Percentiles rank a stretch among this genome's conserved stretches.
These are phyloP conservation scores for Kazachstania taianensis DNA, from an alignment of 805 yeast species.

Conservation along the genomic window DNA sequence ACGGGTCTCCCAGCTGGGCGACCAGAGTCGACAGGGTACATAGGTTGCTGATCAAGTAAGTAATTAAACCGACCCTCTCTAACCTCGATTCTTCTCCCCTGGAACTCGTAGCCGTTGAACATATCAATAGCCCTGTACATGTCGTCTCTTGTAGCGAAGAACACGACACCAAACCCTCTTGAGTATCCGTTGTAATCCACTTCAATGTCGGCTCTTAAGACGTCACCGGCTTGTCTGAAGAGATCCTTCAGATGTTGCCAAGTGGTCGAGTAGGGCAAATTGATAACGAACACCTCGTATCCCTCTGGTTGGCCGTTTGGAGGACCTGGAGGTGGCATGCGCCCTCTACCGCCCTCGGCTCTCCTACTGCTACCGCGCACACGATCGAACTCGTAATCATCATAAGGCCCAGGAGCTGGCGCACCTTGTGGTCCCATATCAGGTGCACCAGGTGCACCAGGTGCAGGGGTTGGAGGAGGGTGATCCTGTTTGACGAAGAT, in stretches of 20 bases:
- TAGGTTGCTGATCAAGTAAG: slow-evolving; percentile 1
- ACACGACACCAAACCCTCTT: slow-evolving; percentile 74
- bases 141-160: slow-evolving; percentile 51
- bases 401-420: too few species aligned
- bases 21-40: background rate
- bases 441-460: slow-evolving; percentile 25
- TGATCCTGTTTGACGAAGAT: slow-evolving; percentile 85
- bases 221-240: slow-evolving; percentile 66
- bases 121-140: slow-evolving; percentile 67
- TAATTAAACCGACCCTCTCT: slow-evolving; percentile 15
- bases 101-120: slow-evolving; percentile 53
- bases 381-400: background rate
- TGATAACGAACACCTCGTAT: slow-evolving; percentile 65
- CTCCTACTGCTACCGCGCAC: background rate
- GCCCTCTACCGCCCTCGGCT: too few species aligned
- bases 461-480: slow-evolving; percentile 71
- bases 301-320: slow-evolving; percentile 4
- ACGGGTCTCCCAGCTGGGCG: too few species aligned
- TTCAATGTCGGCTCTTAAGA: slow-evolving; percentile 72
- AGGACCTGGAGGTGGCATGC: slow-evolving; percentile 3
- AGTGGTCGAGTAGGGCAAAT: slow-evolving; percentile 66
- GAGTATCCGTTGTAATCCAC: slow-evolving; percentile 57
- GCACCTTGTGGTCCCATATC: background rate
- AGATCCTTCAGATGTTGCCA: slow-evolving; percentile 84
- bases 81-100: slow-evolving; percentile 16